Conservation (phyloP, 2,329 filamentous ascomycete genomes). For the Leptosphaerulina australis region DNA sequence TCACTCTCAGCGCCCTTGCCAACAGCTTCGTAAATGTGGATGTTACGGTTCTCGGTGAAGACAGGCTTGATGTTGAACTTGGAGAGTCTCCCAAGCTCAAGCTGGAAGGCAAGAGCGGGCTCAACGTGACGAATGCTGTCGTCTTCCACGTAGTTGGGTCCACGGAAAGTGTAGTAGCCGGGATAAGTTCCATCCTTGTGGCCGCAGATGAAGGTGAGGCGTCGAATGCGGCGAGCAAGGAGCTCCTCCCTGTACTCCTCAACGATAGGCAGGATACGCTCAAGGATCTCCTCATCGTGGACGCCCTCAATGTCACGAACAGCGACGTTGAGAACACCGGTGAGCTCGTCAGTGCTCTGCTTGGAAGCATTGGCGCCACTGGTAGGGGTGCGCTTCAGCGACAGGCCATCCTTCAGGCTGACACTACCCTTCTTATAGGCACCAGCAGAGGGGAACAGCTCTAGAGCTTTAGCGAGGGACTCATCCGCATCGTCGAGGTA, state of each 20-base stretch:
- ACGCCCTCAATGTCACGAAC: constrained; percentile 84
- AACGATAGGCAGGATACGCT: constrained; percentile 76
- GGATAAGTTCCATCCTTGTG: constrained; percentile 93
- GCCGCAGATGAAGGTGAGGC: constrained; percentile 94
- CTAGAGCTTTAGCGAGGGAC: constrained; percentile 79
- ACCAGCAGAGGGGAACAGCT: constrained; percentile 71
- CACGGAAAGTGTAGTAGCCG: constrained; percentile 98
- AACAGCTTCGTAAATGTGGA: constrained; percentile 96
- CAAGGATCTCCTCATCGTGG: constrained; percentile 80
- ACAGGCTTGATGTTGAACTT: constrained; percentile 99
- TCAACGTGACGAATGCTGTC: constrained; percentile 96
- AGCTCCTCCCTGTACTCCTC: constrained; percentile 84
- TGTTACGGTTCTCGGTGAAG: constrained; percentile 98
- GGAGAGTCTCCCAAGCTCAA: constrained; percentile 88
- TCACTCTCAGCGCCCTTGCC: constrained; percentile 95
- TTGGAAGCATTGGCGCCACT: constrained; percentile 47
- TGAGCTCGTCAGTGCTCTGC: constrained; percentile 75
- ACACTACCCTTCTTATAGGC: constrained; percentile 61
- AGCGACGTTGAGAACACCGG: constrained; percentile 90
- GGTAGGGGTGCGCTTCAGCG: constrained; percentile 70
- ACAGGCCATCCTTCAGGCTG: constrained; percentile 48
- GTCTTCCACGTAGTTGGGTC: constrained; percentile 86
- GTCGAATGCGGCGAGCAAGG: constrained; percentile 78
- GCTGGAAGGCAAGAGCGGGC: constrained; percentile 96
- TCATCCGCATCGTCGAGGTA: constrained; percentile 96